Percentiles rank a stretch among this genome's conserved stretches.
phyloP scores from a whole-genome alignment of 345 rosid species.

The Linum usitatissimum region DNA sequence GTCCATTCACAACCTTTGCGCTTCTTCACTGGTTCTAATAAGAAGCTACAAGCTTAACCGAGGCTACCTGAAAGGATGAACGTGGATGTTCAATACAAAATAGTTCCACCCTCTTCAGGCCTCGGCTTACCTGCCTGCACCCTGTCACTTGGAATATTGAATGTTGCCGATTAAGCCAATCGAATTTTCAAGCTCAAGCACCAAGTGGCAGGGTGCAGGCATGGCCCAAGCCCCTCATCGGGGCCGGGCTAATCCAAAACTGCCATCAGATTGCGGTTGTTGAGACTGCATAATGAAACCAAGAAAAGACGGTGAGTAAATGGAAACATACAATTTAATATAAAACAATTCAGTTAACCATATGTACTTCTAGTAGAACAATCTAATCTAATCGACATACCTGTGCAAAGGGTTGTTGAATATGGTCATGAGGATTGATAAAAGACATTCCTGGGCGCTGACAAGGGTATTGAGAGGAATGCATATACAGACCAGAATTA shows the following conservation, averaged over 20 bases:
- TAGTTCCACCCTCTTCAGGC: constrained; percentile 1
- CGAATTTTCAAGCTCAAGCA: neutral
- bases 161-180: neutral
- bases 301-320: neutral
- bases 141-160: neutral
- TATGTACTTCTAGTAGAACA: neutral
- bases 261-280: constrained; percentile 62
- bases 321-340: constrained; percentile 6
- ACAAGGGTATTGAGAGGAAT: constrained; percentile 57
- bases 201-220: constrained; percentile 53
- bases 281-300: constrained; percentile 31
- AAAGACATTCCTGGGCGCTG: constrained; percentile 64
- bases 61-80: constrained; percentile 2
- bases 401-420: constrained; percentile 49
- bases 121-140: constrained; percentile 5
- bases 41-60: constrained; percentile 2
- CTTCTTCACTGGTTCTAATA: neutral
- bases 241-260: constrained; percentile 91
- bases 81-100: neutral
- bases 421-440: constrained; percentile 45
- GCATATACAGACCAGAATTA: constrained; percentile 42
- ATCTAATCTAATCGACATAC: constrained; percentile 24
- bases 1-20: neutral
- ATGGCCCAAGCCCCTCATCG: constrained; percentile 84
- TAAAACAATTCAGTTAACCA: neutral